Conservation (phyloP, 768 basidiomycete species). For the Termitomyces sp. region DNA sequence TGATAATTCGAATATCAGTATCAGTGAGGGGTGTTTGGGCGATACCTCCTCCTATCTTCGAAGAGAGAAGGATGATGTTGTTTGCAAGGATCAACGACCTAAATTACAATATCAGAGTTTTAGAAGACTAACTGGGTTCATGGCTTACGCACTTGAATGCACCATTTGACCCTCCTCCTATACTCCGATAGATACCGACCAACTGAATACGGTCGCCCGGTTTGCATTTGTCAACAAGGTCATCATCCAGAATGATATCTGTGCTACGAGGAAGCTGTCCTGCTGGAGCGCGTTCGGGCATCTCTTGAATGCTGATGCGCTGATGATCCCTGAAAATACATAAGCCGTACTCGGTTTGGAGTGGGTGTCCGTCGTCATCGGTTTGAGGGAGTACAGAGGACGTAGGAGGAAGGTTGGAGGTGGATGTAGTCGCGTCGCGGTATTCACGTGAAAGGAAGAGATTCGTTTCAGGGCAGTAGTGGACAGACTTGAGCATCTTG, state of each 20-base stretch:
- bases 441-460: conserved; percentile 87
- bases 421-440: conserved; percentile 87
- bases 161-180: conserved; percentile 86
- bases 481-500: conserved; percentile 96
- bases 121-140: conserved; percentile 8
- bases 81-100: conserved; percentile 94
- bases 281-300: conserved; percentile 98
- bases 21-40: conserved; percentile 91
- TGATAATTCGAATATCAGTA: conserved; percentile 93
- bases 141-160: conserved; percentile 80
- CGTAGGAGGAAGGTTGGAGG: conserved; percentile 82
- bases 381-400: conserved; percentile 85
- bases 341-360: conserved; percentile 91
- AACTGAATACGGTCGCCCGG: conserved; percentile 97
- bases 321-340: conserved; percentile 96
- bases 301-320: conserved; percentile 97
- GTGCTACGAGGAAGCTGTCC: conserved; percentile 96
- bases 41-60: conserved; percentile 93
- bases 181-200: conserved; percentile 91
- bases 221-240: conserved; percentile 95
- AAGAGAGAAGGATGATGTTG: conserved; percentile 90
- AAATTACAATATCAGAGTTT: conserved; percentile 12
- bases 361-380: conserved; percentile 82
- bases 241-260: conserved; percentile 94
- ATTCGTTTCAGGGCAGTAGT: conserved; percentile 87